phyloP scores from a whole-genome alignment of 352 stramenopile species.

The Blastocystis sp. region DNA sequence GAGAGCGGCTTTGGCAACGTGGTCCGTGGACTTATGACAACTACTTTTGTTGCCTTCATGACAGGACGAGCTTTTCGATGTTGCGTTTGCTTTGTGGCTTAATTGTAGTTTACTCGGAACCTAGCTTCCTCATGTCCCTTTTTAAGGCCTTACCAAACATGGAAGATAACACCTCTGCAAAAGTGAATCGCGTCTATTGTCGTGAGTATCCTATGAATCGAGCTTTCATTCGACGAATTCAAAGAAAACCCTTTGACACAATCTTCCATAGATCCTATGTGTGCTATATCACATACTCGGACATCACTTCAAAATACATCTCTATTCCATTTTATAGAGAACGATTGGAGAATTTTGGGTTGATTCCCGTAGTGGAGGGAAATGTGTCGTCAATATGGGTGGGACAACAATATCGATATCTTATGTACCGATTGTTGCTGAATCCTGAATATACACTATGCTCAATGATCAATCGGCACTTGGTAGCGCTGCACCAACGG shows the following conservation, averaged over 20 bases:
- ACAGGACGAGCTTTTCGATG: background rate
- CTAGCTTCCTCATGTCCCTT: background rate
- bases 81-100: background rate
- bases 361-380: background rate
- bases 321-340: background rate
- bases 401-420: background rate
- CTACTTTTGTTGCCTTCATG: background rate
- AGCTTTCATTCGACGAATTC: background rate
- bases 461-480: background rate
- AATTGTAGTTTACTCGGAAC: background rate
- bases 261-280: background rate
- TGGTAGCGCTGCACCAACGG: background rate
- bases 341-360: background rate
- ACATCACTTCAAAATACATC: background rate
- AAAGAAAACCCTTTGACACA: background rate
- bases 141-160: slow-evolving; percentile 11
- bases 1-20: slow-evolving; percentile 8
- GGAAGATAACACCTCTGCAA: background rate
- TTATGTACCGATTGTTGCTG: background rate
- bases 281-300: background rate
- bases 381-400: background rate
- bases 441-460: background rate
- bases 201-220: background rate
- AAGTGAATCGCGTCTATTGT: background rate
- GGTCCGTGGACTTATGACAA: background rate